These are phyloP conservation scores for Canna indica DNA, from an alignment of 176 grass and related monocot species.

Conservation along the genomic window DNA sequence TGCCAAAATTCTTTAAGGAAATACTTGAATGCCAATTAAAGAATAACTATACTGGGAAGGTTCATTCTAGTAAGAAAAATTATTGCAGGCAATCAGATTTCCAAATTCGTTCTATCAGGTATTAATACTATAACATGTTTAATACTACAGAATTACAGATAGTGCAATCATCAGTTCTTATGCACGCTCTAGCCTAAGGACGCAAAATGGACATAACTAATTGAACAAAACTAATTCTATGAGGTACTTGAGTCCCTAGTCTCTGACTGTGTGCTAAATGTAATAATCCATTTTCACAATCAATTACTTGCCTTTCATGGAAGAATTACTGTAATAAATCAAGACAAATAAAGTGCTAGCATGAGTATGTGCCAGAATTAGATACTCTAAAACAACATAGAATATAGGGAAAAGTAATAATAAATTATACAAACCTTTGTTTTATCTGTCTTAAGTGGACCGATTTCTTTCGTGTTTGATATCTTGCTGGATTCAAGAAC, in stretches of 20 bases:
- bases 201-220: not conserved
- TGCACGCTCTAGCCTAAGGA: no score
- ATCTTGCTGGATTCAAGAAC: conserved; percentile 57
- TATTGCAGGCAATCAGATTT: not conserved
- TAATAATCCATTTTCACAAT: not conserved
- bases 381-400: not conserved
- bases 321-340: not conserved
- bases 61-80: no score
- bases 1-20: no score
- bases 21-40: no score
- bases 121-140: not conserved
- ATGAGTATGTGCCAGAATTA: not conserved
- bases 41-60: no score
- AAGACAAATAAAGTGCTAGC: not conserved
- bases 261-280: no score
- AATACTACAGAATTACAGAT: not conserved
- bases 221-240: not conserved
- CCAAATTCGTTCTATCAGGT: not conserved
- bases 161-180: not conserved
- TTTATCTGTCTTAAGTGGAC: conserved; percentile 52
- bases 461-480: conserved; percentile 43
- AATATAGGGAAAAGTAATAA: not conserved
- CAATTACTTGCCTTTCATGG: not conserved
- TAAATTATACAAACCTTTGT: conserved; percentile 44
- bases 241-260: not conserved